These are phyloP conservation scores for Eucalyptus marginata DNA, from an alignment of 345 rosid genomes.

Conservation along the genomic window DNA sequence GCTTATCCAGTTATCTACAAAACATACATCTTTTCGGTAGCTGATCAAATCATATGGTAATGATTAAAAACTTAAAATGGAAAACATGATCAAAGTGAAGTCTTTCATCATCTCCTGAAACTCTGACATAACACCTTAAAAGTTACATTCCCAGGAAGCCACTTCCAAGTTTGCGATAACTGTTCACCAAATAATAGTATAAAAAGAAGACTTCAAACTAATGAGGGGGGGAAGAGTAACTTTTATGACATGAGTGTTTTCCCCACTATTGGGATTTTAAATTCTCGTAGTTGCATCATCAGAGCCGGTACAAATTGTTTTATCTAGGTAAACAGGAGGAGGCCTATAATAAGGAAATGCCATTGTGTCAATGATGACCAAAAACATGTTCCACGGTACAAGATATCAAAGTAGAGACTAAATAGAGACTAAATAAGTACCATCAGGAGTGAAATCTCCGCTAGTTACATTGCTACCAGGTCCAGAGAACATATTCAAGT, in stretches of 20 bases:
- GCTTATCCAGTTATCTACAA: neutral
- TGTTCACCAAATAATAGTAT: neutral
- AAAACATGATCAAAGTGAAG: neutral
- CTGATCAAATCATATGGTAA: neutral
- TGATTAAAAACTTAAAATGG: neutral
- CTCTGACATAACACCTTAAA: neutral
- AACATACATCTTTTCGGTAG: neutral
- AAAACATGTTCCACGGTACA: neutral
- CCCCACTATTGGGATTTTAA: constrained; percentile 77
- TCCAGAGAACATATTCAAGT: constrained; percentile 59
- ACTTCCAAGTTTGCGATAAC: neutral
- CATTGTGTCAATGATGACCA: neutral
- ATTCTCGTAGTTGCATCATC: constrained; percentile 71
- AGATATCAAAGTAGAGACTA: neutral
- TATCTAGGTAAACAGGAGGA: constrained; percentile 22
- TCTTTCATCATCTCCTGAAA: neutral
- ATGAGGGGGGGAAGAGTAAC: constrained; percentile 3
- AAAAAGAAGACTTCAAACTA: neutral
- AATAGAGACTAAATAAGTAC: constrained; percentile 11
- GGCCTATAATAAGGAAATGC: neutral
- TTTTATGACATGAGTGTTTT: constrained; percentile 47
- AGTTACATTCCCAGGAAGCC: neutral
- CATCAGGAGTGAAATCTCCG: constrained; percentile 85
- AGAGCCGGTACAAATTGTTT: constrained; percentile 77
- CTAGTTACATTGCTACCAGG: constrained; percentile 59